Percentiles rank a stretch among this genome's conserved stretches.
These are phyloP conservation scores for Xylaria hypoxylon DNA, from an alignment of 2,329 filamentous ascomycete species.

Conservation along the genomic window DNA sequence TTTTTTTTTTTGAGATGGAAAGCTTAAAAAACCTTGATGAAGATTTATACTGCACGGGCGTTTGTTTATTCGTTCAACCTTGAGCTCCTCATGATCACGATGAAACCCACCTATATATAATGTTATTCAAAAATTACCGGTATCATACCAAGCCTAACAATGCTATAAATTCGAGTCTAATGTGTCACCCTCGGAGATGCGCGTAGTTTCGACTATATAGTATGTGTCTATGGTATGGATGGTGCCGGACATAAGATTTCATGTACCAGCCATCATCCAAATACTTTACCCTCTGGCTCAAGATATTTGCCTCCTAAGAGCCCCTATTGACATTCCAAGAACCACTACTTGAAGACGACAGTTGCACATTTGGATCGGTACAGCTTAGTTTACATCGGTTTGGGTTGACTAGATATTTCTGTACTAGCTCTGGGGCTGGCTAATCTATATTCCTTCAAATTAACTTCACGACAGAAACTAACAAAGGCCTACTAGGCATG, in stretches of 20 bases:
- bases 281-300: too few species aligned
- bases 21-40: conserved; percentile 6
- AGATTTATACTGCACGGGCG: conserved; percentile 2
- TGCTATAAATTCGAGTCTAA: too few species aligned
- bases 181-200: background rate
- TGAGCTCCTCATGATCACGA: conserved; percentile 17
- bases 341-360: too few species aligned
- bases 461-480: background rate
- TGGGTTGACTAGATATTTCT: background rate
- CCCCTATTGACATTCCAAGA: background rate
- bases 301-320: too few species aligned
- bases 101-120: conserved; percentile 15
- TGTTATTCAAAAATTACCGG: background rate
- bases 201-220: background rate
- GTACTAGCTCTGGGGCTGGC: background rate
- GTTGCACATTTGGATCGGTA: background rate
- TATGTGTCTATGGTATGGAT: too few species aligned
- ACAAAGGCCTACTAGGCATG: background rate
- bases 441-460: background rate
- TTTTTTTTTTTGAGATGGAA: too few species aligned
- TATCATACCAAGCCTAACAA: too few species aligned
- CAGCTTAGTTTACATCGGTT: background rate
- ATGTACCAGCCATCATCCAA: too few species aligned
- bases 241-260: too few species aligned
- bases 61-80: background rate